Conservation (phyloP, 306 rosid species). For the Fragaria iinumae region DNA sequence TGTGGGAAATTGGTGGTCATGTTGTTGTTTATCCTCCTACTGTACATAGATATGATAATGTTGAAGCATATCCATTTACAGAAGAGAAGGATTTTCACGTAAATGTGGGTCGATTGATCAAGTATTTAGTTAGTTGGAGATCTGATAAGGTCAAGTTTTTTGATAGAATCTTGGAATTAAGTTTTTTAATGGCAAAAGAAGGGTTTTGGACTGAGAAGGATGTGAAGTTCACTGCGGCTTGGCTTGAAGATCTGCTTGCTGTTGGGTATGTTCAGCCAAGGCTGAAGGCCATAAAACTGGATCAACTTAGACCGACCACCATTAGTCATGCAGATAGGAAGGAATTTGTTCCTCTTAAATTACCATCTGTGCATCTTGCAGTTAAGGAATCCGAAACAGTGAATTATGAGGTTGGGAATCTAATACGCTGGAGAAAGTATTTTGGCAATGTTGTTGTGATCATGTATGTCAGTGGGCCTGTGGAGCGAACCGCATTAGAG, state of each 20-base stretch:
- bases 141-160: constrained; percentile 59
- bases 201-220: constrained; percentile 72
- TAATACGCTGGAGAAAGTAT: constrained; percentile 72
- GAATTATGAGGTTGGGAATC: constrained; percentile 67
- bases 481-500: constrained; percentile 74
- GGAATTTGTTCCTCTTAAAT: constrained; percentile 64
- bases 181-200: constrained; percentile 65
- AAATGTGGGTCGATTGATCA: constrained; percentile 70
- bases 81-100: constrained; percentile 95
- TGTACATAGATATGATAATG: constrained; percentile 60
- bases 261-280: constrained; percentile 74
- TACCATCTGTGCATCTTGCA: constrained; percentile 77
- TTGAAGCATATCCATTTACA: constrained; percentile 72
- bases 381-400: constrained; percentile 72
- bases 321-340: constrained; percentile 51
- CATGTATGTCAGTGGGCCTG: constrained; percentile 59
- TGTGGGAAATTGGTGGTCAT: constrained; percentile 90
- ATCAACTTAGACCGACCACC: constrained; percentile 42
- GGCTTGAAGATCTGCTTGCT: constrained; percentile 75
- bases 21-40: constrained; percentile 86
- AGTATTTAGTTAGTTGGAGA: constrained; percentile 65
- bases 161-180: constrained; percentile 70
- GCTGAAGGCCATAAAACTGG: constrained; percentile 54
- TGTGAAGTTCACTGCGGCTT: constrained; percentile 70
- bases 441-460: constrained; percentile 74